These are phyloP conservation scores for Lycium barbarum DNA, from an alignment of 257 asterid species.

Conservation along the genomic window DNA sequence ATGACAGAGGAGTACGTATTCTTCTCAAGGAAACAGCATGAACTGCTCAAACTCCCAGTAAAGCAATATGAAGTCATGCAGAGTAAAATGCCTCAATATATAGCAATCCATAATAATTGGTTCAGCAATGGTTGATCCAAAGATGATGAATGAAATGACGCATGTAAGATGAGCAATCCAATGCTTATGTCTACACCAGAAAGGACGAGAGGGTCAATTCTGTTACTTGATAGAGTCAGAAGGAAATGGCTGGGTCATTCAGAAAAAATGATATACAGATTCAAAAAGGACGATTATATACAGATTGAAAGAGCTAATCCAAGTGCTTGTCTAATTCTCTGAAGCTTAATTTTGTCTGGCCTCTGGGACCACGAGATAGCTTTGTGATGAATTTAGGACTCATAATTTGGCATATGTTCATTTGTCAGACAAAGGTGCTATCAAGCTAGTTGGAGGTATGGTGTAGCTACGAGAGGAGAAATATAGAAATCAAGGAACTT, in stretches of 20 bases:
- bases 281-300: background rate
- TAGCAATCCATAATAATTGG: background rate
- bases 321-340: background rate
- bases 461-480: background rate
- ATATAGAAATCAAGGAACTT: constrained; percentile 19
- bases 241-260: constrained; percentile 15
- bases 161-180: background rate
- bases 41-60: background rate
- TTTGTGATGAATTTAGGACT: background rate
- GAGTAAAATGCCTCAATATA: background rate
- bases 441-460: background rate
- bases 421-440: constrained; percentile 17
- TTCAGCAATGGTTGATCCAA: background rate
- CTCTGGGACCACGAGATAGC: background rate
- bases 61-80: background rate
- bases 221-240: background rate
- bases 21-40: background rate
- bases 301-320: background rate
- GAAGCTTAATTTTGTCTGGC: background rate
- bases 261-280: constrained; percentile 5
- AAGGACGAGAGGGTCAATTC: background rate
- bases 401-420: background rate
- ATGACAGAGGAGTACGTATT: background rate
- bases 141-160: background rate
- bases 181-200: background rate